Evolutionary conservation across 23 red algal species (phyloP), one percentile per base, ranked within the genome.

Genomic region (Rhodosorus marinus): DNA sequence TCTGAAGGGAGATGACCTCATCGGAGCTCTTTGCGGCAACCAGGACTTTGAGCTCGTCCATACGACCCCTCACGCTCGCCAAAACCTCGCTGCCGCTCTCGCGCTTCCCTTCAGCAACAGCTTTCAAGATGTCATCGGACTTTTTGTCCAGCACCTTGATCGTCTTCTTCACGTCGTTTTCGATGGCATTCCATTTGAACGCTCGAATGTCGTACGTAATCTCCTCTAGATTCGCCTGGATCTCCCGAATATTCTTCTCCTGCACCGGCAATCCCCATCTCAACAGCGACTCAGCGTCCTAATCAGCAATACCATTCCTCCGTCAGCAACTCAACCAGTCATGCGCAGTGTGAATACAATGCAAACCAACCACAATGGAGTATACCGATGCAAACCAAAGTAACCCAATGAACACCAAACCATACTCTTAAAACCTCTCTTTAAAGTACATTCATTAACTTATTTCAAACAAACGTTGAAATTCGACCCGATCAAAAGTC

Each of bases 251-350:
- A 0, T 69, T 23, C 55, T 83, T 68, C 61, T 94, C 80, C 26
- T 81, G 29, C 5, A 94, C 84, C 19, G 87, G 87, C 29, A 94
- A 68, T 47, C 71, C 79, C 77, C 80, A 83, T 27, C 87, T 60
- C 47, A 94, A 54, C 38, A 94, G 51, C 14, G 76, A 77, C 50
- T 94, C 87, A 20, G 78, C 66, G 54, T 94, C 87, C 51, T 94
- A 80, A 42, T 78, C 80, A 26, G 80, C 82, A 43, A 43, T n/a
- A n/a, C n/a, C n/a, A n/a, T n/a, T n/a, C n/a, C n/a, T n/a, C n/a
- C n/a, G n/a, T n/a, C n/a, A n/a, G n/a, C n/a, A n/a, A n/a, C n/a
- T n/a, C n/a, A n/a, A n/a, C n/a, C n/a, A n/a, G n/a, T n/a, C n/a
- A n/a, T n/a, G n/a, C n/a, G n/a, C n/a, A n/a, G n/a, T n/a, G n/a